phyloP scores from a whole-genome alignment of 306 rosid species.

The Cercis canadensis region DNA sequence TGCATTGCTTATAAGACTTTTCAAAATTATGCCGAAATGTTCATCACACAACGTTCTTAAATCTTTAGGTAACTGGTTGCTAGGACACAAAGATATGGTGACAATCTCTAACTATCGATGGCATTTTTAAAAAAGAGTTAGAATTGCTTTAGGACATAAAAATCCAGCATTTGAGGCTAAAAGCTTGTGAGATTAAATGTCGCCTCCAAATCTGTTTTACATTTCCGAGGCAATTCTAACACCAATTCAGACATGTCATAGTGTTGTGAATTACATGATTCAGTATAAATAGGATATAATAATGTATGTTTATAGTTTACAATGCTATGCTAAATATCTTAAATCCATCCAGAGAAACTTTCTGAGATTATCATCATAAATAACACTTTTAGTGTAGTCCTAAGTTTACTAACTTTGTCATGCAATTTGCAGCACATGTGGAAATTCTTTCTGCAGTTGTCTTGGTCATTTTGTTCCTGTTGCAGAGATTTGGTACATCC shows the following conservation, averaged over 20 bases:
- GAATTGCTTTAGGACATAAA: too few relatives aligned
- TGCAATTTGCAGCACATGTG: conserved; percentile 59
- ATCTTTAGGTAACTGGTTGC: conserved; percentile 3
- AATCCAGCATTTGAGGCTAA: too few relatives aligned
- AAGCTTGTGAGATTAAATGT: too few relatives aligned
- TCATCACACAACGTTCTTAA: background rate
- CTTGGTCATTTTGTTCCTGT: conserved; percentile 60
- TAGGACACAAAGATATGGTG: background rate
- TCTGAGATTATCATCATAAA: too few relatives aligned
- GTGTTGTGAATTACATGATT: conserved; percentile 17
- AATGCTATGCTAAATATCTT: background rate
- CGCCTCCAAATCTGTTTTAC: too few relatives aligned
- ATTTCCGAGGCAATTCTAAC: too few relatives aligned
- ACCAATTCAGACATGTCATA: too few relatives aligned
- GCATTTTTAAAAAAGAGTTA: too few relatives aligned
- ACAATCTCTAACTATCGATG: too few relatives aligned
- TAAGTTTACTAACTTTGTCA: background rate
- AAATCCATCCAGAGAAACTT: conserved; percentile 1
- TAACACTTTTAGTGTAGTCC: too few relatives aligned
- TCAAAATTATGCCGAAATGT: too few relatives aligned
- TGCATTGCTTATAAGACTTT: too few relatives aligned
- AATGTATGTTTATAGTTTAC: background rate
- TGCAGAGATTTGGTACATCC: conserved; percentile 81
- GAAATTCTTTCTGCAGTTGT: conserved; percentile 70
- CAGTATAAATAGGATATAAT: background rate